These are phyloP conservation scores for Kalaharituber pfeilii DNA, from an alignment of 2,329 filamentous ascomycete genomes.

Conservation along the genomic window DNA sequence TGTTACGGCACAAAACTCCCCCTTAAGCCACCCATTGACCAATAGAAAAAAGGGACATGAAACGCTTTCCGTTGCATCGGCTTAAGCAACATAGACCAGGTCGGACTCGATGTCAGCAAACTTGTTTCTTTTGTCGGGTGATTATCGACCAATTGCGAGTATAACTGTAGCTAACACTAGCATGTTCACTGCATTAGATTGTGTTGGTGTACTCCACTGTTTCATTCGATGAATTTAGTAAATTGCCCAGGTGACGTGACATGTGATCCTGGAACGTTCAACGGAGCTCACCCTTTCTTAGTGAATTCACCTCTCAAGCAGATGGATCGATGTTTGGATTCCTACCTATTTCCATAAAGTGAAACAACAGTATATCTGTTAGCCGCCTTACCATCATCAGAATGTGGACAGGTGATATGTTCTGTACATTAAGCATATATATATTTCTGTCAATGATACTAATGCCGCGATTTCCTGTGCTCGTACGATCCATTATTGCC, in stretches of 20 bases:
- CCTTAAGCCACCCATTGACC: not conserved
- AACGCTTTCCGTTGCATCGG: not conserved
- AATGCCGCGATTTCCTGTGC: not conserved
- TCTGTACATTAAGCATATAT: not conserved
- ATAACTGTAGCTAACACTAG: too few relatives aligned
- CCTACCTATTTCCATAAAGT: too few relatives aligned
- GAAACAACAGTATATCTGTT: not conserved
- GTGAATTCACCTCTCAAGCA: not conserved
- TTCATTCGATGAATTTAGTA: too few relatives aligned
- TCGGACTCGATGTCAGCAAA: not conserved
- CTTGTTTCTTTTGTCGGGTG: not conserved
- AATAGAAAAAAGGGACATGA: not conserved
- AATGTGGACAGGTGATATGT: not conserved
- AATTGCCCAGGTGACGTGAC: not conserved
- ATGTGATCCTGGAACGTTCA: not conserved
- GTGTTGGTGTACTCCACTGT: not conserved
- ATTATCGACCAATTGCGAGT: not conserved
- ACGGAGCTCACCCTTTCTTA: not conserved
- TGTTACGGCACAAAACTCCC: not conserved
- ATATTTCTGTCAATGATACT: not conserved
- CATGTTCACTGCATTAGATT: not conserved
- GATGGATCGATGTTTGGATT: too few relatives aligned
- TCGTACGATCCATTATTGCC: not conserved
- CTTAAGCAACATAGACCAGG: not conserved
- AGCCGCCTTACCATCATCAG: not conserved